Conservation (phyloP, 176 grass and related monocot genomes). For the Hyparrhenia diplandra region DNA sequence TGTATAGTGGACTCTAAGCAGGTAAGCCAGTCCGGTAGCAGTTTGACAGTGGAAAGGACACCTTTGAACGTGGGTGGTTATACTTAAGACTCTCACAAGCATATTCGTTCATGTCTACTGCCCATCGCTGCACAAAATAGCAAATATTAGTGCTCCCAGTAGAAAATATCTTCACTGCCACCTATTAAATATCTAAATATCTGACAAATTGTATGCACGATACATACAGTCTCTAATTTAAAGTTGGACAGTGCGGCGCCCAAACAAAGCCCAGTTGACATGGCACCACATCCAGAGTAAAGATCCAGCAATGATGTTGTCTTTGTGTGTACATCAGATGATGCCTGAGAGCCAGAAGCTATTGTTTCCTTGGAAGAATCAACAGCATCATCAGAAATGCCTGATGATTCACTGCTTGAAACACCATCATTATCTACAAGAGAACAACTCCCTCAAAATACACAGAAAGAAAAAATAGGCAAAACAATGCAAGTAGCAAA, state of each 20-base stretch:
- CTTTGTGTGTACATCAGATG: constrained; percentile 21
- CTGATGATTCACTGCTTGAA: constrained; percentile 27
- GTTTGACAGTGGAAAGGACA: constrained; percentile 1
- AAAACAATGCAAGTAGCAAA: background rate
- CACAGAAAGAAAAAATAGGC: background rate
- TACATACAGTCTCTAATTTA: constrained; percentile 51
- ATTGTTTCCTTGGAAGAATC: constrained; percentile 13
- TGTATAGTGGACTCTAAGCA: background rate
- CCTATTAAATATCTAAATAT: too few species aligned
- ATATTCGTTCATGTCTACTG: constrained; percentile 57
- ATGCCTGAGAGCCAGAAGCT: background rate
- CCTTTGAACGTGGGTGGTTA: constrained; percentile 64
- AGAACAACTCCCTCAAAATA: background rate
- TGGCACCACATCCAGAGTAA: constrained; percentile 71
- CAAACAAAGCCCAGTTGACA: constrained; percentile 63
- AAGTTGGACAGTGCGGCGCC: constrained; percentile 44
- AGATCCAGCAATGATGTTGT: constrained; percentile 47
- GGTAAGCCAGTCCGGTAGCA: background rate
- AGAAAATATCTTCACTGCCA: background rate
- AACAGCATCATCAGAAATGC: constrained; percentile 39
- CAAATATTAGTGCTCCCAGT: background rate
- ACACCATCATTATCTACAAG: constrained; percentile 32
- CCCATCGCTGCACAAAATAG: constrained; percentile 43
- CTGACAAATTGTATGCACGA: background rate
- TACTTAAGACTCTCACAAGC: constrained; percentile 57